Evolutionary conservation across 2,329 filamentous ascomycete species (phyloP), one percentile per base, ranked within the genome.

Genomic region (Talaromyces verruculosus): DNA sequence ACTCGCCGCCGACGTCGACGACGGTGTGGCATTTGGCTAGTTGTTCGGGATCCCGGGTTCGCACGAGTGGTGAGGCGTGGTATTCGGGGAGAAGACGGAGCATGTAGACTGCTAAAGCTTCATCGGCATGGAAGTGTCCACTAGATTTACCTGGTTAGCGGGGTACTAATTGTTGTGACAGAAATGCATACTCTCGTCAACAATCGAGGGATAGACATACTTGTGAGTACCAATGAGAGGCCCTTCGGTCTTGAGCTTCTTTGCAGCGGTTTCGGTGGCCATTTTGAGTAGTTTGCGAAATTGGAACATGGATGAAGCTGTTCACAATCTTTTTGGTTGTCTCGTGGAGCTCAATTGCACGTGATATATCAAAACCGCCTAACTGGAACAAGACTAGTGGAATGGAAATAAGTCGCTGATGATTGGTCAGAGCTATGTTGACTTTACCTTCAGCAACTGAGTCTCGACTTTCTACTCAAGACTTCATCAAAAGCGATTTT

Each of bases 61-160:
- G 93, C 61, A 97, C 84, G 51, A 99, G 89, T 51, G 84, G 77
- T 30, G 92, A 89, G 71, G 85, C 81, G 65, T 84, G 78, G 83
- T 98, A 99, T 67, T 89, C 82, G 25, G 95, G 94, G 19, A 98
- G 90, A 65, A 91, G 87, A 70, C 93, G 92, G 72, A 99, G 91
- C 84, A 99, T 92, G 84, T 96, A 93, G 70, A 99, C 93, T 66
- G 95, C 95, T 51, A 99, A 88, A 68, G 95, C 94, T 83, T 99
- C 95, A 80, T 99, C 95, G 78, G 95, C 95, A 83, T 99, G 95
- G 86, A 99, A 99, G 84, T 97, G 93, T 72, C 95, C 95, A 82
- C 84, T 87, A 68, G 3, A 30, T 58, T 67, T 68, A 68, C 59
- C 67, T 68, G 69, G 61, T 41, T 65, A 49, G 59, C 51, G 59